Evolutionary conservation across 208 protist genomes (phyloP).

Genomic region (Wallacemonas sp.): DNA sequence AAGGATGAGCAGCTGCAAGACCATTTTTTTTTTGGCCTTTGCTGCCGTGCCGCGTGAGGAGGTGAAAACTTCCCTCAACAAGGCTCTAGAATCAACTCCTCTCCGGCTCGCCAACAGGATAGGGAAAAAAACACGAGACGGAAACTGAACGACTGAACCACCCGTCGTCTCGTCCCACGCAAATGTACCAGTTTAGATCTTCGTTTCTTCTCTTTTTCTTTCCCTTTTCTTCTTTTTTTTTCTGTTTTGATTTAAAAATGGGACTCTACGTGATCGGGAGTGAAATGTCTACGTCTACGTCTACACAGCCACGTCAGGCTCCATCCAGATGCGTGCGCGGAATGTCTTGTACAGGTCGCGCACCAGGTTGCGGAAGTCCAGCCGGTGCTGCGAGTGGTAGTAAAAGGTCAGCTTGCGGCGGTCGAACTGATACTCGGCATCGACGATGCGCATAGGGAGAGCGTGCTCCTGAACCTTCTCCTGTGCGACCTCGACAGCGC

Average conservation of each 20-base stretch:
- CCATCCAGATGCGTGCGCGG: constrained; percentile 93
- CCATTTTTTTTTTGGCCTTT: too few species aligned
- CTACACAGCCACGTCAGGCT: constrained; percentile 55
- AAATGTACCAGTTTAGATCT: too few species aligned
- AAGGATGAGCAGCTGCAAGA: too few species aligned
- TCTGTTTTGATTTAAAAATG: constrained; percentile 1
- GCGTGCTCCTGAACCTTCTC: constrained; percentile 85
- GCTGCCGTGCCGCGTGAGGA: too few species aligned
- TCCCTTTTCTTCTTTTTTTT: constrained; percentile 14
- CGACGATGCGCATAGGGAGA: constrained; percentile 88
- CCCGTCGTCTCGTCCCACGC: too few species aligned
- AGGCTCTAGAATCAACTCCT: too few species aligned
- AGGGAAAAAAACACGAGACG: too few species aligned
- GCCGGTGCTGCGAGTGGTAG: constrained; percentile 81
- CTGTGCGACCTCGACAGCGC: constrained; percentile 83
- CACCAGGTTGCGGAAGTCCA: constrained; percentile 90
- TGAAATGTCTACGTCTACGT: not conserved
- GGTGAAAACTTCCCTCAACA: too few species aligned
- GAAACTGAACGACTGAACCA: too few species aligned
- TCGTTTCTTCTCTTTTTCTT: constrained; percentile 14
- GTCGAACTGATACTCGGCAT: constrained; percentile 93
- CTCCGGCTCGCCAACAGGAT: too few species aligned
- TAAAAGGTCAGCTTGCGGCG: constrained; percentile 93
- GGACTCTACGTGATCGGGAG: not conserved
- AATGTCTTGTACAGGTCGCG: constrained; percentile 91